Evolutionary conservation across 352 stramenopile genomes (phyloP).

Genomic region (Phytophthora hybrid): DNA sequence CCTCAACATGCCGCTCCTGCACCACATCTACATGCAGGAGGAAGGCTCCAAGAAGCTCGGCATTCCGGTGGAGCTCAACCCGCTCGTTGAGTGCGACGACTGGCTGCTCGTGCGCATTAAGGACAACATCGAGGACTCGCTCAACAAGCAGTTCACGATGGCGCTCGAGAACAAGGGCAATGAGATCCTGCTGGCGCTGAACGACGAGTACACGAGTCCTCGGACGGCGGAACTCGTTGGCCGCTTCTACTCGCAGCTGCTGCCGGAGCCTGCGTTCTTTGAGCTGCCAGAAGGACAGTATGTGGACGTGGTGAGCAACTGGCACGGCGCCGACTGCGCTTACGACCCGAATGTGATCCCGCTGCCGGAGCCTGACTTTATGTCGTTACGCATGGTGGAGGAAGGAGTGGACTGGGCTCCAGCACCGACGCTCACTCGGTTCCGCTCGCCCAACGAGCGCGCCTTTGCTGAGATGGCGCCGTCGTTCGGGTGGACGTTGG

Average conservation of each 20-base stretch:
- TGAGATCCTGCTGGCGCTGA: slow-evolving; percentile 79
- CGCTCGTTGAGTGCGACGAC: slow-evolving; percentile 75
- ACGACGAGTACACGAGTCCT: slow-evolving; percentile 74
- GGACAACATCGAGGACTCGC: slow-evolving; percentile 57
- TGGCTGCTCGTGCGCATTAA: slow-evolving; percentile 79
- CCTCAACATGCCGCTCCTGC: slow-evolving; percentile 84
- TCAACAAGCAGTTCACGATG: slow-evolving; percentile 43
- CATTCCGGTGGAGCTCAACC: slow-evolving; percentile 78
- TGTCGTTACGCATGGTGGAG: slow-evolving; percentile 35
- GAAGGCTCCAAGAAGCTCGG: slow-evolving; percentile 64
- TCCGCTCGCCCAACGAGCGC: slow-evolving; percentile 45
- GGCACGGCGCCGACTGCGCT: slow-evolving; percentile 66
- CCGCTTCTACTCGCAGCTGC: slow-evolving; percentile 68
- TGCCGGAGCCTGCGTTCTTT: slow-evolving; percentile 60
- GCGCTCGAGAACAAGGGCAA: slow-evolving; percentile 59
- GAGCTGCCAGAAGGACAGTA: slow-evolving; percentile 67
- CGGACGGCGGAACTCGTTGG: slow-evolving; percentile 63
- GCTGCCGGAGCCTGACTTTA: slow-evolving; percentile 39
- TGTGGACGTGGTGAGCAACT: slow-evolving; percentile 73
- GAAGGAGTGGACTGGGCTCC: slow-evolving; percentile 29
- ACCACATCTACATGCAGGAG: slow-evolving; percentile 90
- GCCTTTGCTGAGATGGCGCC: slow-evolving; percentile 47
- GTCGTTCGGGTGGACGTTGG: slow-evolving; percentile 41
- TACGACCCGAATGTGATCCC: slow-evolving; percentile 66
- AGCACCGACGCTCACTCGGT: slow-evolving; percentile 25